These are phyloP conservation scores for Fennellomyces sp. DNA, from an alignment of 371 early-diverging fungal species.

Conservation along the genomic window DNA sequence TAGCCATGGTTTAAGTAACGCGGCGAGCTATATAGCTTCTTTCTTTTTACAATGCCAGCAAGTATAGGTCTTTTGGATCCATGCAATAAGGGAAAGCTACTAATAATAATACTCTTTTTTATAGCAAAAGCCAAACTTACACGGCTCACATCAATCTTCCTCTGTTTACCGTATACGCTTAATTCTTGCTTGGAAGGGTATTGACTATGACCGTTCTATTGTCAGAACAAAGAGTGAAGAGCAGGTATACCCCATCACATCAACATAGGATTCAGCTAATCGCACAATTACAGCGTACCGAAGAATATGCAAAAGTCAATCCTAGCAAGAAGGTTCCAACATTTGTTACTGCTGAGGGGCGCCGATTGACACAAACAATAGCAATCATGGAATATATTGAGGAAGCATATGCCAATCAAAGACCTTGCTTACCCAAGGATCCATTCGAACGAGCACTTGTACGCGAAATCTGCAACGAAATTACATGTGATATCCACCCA, in stretches of 20 bases:
- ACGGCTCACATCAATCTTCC: too few species aligned
- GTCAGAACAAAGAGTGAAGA: background rate
- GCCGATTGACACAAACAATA: slow-evolving; percentile 66
- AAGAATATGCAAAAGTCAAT: slow-evolving; percentile 63
- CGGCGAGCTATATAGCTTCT: too few species aligned
- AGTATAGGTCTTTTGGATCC: too few species aligned
- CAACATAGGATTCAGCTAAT: background rate
- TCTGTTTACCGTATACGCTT: too few species aligned
- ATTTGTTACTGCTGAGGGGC: slow-evolving; percentile 58
- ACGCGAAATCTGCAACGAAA: slow-evolving; percentile 70
- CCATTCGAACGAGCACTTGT: slow-evolving; percentile 69
- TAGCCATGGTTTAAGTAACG: too few species aligned
- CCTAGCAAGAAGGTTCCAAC: slow-evolving; percentile 77
- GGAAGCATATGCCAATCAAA: slow-evolving; percentile 69
- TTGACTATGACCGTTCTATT: slow-evolving; percentile 67
- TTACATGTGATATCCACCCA: slow-evolving; percentile 92
- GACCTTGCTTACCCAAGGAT: slow-evolving; percentile 78
- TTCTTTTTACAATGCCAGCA: too few species aligned
- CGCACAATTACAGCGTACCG: slow-evolving; percentile 15
- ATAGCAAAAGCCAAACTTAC: too few species aligned
- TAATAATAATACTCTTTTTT: too few species aligned
- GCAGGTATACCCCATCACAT: background rate
- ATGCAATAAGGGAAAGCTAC: too few species aligned
- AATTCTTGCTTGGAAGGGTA: slow-evolving; percentile 74
- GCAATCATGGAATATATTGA: slow-evolving; percentile 92